Base-by-base conservation (phyloP, 2,329 filamentous ascomycete genomes). In the Alternaria burnsii region DNA sequence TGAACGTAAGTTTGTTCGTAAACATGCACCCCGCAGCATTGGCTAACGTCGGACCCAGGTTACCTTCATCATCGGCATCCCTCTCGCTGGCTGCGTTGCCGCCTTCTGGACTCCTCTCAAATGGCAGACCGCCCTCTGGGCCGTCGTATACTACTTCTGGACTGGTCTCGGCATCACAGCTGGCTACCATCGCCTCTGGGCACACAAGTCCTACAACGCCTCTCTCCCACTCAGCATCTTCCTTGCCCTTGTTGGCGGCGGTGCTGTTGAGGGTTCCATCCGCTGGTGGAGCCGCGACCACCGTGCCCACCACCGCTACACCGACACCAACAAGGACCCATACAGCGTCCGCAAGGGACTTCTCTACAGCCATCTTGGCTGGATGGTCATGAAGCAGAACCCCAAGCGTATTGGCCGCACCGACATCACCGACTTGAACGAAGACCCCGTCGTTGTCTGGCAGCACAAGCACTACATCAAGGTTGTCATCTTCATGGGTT, bases 71-170 rank as follows among this genome's bases (percentile, higher is more conserved):
- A 80, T 96, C 69, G 84, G 90, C 65, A 85, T 97, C 46, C 93
- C 94, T 36, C 62, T 94, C 48, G 83, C 87, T 63, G 94, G 93
- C 65, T 87, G 91, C 77, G 80, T 95, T 71, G 86, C 88, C 59
- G 86, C 93, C 59, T 89, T 92, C 82, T 97, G 90, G 89, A 90
- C 92, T 40, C 92, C 92, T 56, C 82, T 95, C 50, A 85, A 88
- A 54, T 80, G 84, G 71, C 88, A 92, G 82, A 96, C 92, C 7
- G 86, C 88, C 64, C 75, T 91, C 71, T 95, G 90, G 83, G 84
- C 93, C 26, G 82, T 95, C 59, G 66, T 88, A 63, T 96, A 95
- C 82, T 96, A 96, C 81, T 94, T 93, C 83, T 90, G 90, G 84
- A 93, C 91, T 51, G 86, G 92, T 76, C 84, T 95, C 52, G 92